phyloP scores from a whole-genome alignment of 2,329 filamentous ascomycete genomes.

The Venturia effusa region DNA sequence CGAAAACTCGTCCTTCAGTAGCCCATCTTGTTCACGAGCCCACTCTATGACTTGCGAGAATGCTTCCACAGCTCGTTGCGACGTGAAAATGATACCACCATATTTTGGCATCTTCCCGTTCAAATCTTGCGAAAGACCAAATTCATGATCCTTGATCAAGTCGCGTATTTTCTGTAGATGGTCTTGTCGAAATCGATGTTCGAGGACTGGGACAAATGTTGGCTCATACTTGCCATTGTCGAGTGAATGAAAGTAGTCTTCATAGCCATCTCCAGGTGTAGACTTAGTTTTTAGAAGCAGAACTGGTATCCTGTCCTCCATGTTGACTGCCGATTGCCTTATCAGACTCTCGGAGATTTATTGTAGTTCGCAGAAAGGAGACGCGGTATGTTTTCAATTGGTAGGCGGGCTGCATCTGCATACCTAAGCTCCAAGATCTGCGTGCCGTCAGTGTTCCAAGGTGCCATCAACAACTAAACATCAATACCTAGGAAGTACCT shows the following conservation, averaged over 20 bases:
- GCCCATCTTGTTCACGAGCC: conserved; percentile 8
- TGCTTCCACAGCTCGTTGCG: conserved; percentile 72
- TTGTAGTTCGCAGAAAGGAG: not conserved
- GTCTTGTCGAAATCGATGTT: conserved; percentile 54
- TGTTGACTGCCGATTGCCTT: conserved; percentile 9
- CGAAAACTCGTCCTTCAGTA: conserved; percentile 18
- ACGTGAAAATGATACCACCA: conserved; percentile 75
- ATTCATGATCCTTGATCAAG: conserved; percentile 35
- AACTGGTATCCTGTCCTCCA: conserved; percentile 37
- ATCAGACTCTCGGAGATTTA: not conserved
- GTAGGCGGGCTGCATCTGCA: not conserved
- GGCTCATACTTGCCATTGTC: conserved; percentile 45
- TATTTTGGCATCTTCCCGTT: conserved; percentile 35
- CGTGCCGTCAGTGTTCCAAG: conserved; percentile 13
- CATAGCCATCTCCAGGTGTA: conserved; percentile 58
- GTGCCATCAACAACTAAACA: conserved; percentile 18
- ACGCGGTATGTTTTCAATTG: not conserved
- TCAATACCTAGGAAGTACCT: not conserved
- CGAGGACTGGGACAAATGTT: conserved; percentile 64
- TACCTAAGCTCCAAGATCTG: conserved; percentile 4
- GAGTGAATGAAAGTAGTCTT: conserved; percentile 49
- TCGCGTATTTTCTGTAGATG: conserved; percentile 44
- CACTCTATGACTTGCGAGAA: conserved; percentile 47
- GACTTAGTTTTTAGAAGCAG: conserved; percentile 72
- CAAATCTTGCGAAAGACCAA: conserved; percentile 17